Conservation (phyloP, 2,329 filamentous ascomycete genomes). For the Daldinia eschscholtzii region DNA sequence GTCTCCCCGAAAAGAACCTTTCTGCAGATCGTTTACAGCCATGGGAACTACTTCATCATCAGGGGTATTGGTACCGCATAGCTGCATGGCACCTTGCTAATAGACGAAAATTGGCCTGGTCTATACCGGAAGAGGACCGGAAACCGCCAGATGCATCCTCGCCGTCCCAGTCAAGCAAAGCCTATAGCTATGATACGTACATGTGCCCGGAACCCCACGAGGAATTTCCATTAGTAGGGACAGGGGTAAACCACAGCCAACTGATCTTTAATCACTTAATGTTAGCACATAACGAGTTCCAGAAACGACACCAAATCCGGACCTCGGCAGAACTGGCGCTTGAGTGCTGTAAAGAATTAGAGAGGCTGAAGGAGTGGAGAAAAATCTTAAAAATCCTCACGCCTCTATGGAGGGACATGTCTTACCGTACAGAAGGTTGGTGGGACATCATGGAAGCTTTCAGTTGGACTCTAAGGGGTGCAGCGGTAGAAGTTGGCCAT, state of each 20-base stretch:
- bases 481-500: conserved; percentile 65
- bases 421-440: conserved; percentile 72
- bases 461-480: conserved; percentile 70
- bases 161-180: conserved; percentile 62
- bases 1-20: conserved; percentile 70
- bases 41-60: conserved; percentile 74
- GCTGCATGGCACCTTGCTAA: conserved; percentile 69
- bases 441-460: conserved; percentile 70
- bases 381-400: conserved; percentile 66
- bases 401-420: conserved; percentile 69
- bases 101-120: conserved; percentile 65
- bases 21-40: conserved; percentile 70
- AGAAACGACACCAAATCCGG: conserved; percentile 65
- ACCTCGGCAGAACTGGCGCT: conserved; percentile 68
- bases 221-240: conserved; percentile 66
- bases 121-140: conserved; percentile 71
- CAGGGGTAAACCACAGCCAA: conserved; percentile 67
- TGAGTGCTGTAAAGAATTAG: conserved; percentile 69
- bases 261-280: conserved; percentile 67
- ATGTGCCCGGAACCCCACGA: conserved; percentile 74
- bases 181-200: conserved; percentile 74
- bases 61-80: conserved; percentile 74
- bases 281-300: conserved; percentile 66
- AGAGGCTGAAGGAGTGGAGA: conserved; percentile 64
- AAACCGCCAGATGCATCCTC: conserved; percentile 63